Conservation (phyloP, 352 stramenopile genomes). For the Phytophthora megakarya region DNA sequence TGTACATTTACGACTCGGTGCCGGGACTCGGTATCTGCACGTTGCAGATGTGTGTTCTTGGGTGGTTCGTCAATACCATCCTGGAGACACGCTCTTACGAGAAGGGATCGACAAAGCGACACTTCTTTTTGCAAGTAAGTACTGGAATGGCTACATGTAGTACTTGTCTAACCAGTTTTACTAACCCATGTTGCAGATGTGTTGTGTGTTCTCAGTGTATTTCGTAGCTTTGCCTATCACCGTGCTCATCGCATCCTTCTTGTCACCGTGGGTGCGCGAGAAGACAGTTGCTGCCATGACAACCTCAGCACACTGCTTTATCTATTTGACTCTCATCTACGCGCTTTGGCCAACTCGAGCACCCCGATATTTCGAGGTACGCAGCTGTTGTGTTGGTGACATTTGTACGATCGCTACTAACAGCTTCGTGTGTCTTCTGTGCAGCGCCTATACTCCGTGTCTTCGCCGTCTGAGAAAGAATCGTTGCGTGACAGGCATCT, state of each 20-base stretch:
- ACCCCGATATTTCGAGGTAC: constrained; percentile 80
- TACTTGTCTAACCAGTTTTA: background rate
- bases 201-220: constrained; percentile 68
- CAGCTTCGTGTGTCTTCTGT: constrained; percentile 3
- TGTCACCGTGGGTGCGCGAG: constrained; percentile 81
- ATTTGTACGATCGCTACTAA: constrained; percentile 5
- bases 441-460: constrained; percentile 74
- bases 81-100: constrained; percentile 68
- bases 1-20: constrained; percentile 88
- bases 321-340: constrained; percentile 73
- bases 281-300: constrained; percentile 71
- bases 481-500: constrained; percentile 64
- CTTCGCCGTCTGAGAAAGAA: constrained; percentile 69
- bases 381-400: background rate
- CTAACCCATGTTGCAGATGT: constrained; percentile 48
- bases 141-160: background rate
- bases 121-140: constrained; percentile 67
- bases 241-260: constrained; percentile 68
- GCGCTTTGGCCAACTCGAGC: constrained; percentile 72
- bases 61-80: constrained; percentile 73
- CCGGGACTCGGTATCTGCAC: constrained; percentile 67
- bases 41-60: constrained; percentile 60
- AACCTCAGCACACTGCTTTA: constrained; percentile 49
- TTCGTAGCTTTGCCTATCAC: constrained; percentile 73
- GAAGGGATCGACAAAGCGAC: constrained; percentile 54